Evolutionary conservation across 495 filamentous ascomycete genomes (phyloP).

Genomic region (Bombardia bombarda): DNA sequence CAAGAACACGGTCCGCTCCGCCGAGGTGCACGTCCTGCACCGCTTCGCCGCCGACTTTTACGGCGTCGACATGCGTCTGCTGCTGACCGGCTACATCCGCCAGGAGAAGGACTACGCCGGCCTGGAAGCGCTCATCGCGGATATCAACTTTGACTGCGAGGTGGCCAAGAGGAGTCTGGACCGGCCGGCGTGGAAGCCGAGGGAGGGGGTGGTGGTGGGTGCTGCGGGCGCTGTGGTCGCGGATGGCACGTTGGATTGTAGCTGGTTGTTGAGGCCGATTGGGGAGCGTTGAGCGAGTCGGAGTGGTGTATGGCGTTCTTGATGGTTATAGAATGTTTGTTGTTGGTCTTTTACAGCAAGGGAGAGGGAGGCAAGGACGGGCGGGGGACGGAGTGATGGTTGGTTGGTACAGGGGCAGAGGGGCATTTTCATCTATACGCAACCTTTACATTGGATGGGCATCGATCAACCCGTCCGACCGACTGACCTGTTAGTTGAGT

Average conservation of each 20-base stretch:
- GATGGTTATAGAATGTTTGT: too few relatives aligned
- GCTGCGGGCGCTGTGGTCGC: slow-evolving; percentile 11
- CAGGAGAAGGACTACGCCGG: slow-evolving; percentile 82
- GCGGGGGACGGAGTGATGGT: too few relatives aligned
- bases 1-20: slow-evolving; percentile 71
- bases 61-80: slow-evolving; percentile 62
- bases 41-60: slow-evolving; percentile 75
- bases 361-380: too few relatives aligned
- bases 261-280: slow-evolving; percentile 34
- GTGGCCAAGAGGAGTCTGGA: slow-evolving; percentile 69
- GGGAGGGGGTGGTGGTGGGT: slow-evolving; percentile 22
- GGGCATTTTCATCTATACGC: too few relatives aligned
- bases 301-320: too few relatives aligned
- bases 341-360: too few relatives aligned
- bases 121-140: slow-evolving; percentile 73
- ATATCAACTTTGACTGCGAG: slow-evolving; percentile 82
- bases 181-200: slow-evolving; percentile 54
- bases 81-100: slow-evolving; percentile 80
- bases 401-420: too few relatives aligned
- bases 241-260: slow-evolving; percentile 28
- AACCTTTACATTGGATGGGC: too few relatives aligned
- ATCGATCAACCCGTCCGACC: too few relatives aligned
- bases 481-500: too few relatives aligned
- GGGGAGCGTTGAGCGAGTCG: too few relatives aligned
- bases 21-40: slow-evolving; percentile 90